A percentile compares a stretch with the other conserved stretches of the same genome.
Conservation (phyloP, 441 rosid genomes). For the Brassica balearica region DNA sequence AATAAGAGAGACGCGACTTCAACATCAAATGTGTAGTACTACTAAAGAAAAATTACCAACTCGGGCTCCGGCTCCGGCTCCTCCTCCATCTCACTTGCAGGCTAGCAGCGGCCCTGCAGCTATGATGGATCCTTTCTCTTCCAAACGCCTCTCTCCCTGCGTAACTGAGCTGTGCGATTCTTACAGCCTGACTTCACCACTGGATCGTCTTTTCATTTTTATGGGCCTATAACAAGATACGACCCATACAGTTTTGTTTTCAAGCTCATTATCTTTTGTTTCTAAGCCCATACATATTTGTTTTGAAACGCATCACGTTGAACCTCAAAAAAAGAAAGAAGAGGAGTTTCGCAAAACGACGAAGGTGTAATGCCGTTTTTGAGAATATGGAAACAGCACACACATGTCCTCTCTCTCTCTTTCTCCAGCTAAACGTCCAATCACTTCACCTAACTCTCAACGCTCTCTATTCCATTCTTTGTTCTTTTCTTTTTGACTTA, state of each 20-base stretch:
- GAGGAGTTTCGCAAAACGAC: slow-evolving; percentile 5
- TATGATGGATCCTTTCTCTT: slow-evolving; percentile 4
- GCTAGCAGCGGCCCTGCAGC: neutral
- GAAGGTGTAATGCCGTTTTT: slow-evolving; percentile 27
- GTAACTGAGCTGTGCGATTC: slow-evolving; percentile 9
- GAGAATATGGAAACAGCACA: slow-evolving; percentile 25
- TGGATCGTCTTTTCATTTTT: neutral
- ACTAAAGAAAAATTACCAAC: neutral
- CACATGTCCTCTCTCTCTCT: neutral
- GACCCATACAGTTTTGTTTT: neutral
- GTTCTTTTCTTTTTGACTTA: slow-evolving; percentile 26
- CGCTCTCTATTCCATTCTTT: slow-evolving; percentile 30
- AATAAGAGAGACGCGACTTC: neutral
- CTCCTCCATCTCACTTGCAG: neutral
- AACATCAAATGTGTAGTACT: neutral
- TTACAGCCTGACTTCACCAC: neutral
- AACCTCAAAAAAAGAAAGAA: neutral
- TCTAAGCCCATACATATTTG: neutral
- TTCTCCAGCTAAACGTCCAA: slow-evolving; percentile 34
- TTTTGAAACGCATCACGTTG: neutral
- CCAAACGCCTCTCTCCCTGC: neutral
- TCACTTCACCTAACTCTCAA: slow-evolving; percentile 40
- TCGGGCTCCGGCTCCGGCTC: neutral
- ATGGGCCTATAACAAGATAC: neutral
- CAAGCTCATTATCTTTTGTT: neutral